Base-by-base conservation (phyloP, 345 rosid species). In the Abelmoschus esculentus region DNA sequence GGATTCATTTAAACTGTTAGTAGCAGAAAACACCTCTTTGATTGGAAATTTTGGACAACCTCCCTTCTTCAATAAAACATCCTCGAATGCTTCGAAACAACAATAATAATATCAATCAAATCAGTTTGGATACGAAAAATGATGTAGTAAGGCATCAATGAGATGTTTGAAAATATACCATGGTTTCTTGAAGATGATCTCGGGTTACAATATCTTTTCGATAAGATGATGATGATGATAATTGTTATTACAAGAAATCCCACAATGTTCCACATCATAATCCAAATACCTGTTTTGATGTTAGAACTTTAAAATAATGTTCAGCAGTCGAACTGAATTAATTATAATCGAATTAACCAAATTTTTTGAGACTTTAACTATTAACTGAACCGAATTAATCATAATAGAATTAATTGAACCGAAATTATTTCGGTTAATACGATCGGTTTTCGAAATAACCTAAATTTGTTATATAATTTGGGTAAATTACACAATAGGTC, bases 1-100 rank as follows among this genome's bases (percentile, higher is more conserved):
- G n/a, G 66, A 52, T 29, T 63, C 73, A 65, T 76, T 70, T 53
- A 83, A 72, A 50, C 74, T 80, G 46, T 71, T 60, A 7, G 87
- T 83, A 38, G 89, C 84, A 13, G 67, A 73, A 53, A 69, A 78
- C 2, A 86, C 75, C 66, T 80, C 82, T 72, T 65, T 76, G 53
- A 70, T 61, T 14, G 70, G 56, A 67, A 80, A 59, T 22, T 69
- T 69, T 7, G 73, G 81, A 70, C 85, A 86, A 1, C 64, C 64
- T 47, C 76, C 69, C 32, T 77, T 72, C 64, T 70, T 71, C 15
- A 78, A 50, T 32, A 63, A 34, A 59, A 80, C 70, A 13, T 70
- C 75, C 69, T 47, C 67, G 17, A 76, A 75, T n/a, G 75, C 87
- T 83, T 72, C 46, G 17, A 50, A 70, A 36, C 10, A 13, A 18